Evolutionary conservation across 2,329 filamentous ascomycete genomes (phyloP).

Genomic region (Fusarium verrucosum): DNA sequence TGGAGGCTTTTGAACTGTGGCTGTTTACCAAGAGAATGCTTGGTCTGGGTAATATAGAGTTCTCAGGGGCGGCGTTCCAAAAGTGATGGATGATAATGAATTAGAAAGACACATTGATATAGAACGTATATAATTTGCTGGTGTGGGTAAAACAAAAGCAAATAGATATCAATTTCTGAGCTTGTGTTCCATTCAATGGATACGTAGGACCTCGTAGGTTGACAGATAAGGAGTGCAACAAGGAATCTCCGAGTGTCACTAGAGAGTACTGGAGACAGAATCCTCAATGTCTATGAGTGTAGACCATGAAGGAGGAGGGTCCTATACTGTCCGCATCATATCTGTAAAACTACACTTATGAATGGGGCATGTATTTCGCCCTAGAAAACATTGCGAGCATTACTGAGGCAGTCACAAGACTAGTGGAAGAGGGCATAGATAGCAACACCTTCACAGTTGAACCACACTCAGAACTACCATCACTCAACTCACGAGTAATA

Average conservation of each 20-base stretch:
- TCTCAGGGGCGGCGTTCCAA: slow-evolving; percentile 41
- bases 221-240: no score
- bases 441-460: no score
- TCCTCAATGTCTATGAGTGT: not conserved
- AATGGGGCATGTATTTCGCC: not conserved
- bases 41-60: slow-evolving; percentile 45
- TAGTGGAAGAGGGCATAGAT: not conserved
- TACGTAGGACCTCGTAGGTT: no score
- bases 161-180: slow-evolving; percentile 5
- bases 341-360: not conserved
- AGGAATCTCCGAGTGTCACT: no score
- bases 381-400: not conserved
- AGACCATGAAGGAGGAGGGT: not conserved
- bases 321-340: not conserved
- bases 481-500: no score
- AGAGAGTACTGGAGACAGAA: not conserved
- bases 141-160: not conserved
- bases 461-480: no score
- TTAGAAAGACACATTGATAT: slow-evolving; percentile 36
- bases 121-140: slow-evolving; percentile 36
- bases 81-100: slow-evolving; percentile 24
- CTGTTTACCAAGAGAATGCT: slow-evolving; percentile 62
- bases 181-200: no score
- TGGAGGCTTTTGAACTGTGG: slow-evolving; percentile 71
- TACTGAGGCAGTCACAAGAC: not conserved